Evolutionary conservation across 176 grass and related monocot species (phyloP).

Genomic region (Paspalum vaginatum): DNA sequence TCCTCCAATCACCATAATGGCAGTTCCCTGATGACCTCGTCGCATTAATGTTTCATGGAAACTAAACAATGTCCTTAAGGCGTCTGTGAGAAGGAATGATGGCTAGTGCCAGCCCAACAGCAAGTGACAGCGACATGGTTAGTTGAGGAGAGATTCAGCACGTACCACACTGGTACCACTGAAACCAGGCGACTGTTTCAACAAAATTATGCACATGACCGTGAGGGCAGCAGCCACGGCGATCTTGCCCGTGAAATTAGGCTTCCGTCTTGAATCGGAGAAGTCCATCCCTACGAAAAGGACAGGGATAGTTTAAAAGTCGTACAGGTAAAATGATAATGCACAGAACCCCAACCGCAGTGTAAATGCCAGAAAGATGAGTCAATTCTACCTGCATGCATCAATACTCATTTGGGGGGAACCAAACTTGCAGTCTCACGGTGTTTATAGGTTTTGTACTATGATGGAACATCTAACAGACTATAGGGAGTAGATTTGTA

Average conservation of each 20-base stretch:
- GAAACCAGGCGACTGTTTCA: constrained; percentile 78
- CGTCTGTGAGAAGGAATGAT: constrained; percentile 8
- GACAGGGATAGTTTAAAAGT: constrained; percentile 1
- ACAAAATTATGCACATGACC: constrained; percentile 68
- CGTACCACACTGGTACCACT: constrained; percentile 53
- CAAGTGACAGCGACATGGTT: constrained; percentile 20
- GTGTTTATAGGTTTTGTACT: not conserved
- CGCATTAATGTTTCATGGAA: constrained; percentile 15
- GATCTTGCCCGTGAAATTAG: constrained; percentile 66
- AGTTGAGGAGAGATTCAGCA: constrained; percentile 35
- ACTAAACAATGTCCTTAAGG: constrained; percentile 2
- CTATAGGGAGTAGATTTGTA: not conserved
- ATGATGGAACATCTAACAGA: not conserved
- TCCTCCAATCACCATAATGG: constrained; percentile 31
- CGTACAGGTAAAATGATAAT: constrained; percentile 2
- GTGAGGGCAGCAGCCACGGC: constrained; percentile 53
- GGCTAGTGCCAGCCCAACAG: constrained; percentile 37
- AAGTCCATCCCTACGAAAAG: constrained; percentile 64
- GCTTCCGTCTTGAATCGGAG: constrained; percentile 65
- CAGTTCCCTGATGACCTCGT: not conserved
- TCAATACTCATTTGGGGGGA: not conserved
- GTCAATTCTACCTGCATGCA: not conserved
- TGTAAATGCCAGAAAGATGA: not conserved
- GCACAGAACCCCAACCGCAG: not conserved
- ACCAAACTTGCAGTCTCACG: not conserved